Percentiles rank a stretch among this genome's conserved stretches.
Conservation (phyloP, 768 basidiomycete species). For the Lentinula aciculospora region DNA sequence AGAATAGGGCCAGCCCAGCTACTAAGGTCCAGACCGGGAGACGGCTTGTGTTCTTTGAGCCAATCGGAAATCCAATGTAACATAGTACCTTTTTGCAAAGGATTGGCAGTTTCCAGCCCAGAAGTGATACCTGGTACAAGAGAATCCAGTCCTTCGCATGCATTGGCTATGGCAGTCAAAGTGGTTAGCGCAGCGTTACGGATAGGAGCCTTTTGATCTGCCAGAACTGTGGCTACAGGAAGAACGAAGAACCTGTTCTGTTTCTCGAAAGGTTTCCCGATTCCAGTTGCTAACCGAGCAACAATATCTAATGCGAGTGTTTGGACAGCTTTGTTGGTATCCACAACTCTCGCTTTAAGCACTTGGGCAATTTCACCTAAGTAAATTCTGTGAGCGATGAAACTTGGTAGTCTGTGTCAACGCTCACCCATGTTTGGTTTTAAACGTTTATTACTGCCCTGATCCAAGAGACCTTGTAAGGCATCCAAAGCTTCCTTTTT, state of each 20-base stretch:
- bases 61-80: constrained; percentile 77
- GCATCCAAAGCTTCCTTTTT: constrained; percentile 93
- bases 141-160: constrained; percentile 79
- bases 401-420: not conserved
- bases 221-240: constrained; percentile 76
- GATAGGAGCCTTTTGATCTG: constrained; percentile 90
- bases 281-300: constrained; percentile 83
- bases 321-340: constrained; percentile 95
- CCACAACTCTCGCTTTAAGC: constrained; percentile 81
- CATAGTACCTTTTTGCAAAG: constrained; percentile 76
- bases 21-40: constrained; percentile 59
- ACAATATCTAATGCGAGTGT: constrained; percentile 86
- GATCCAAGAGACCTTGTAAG: constrained; percentile 78
- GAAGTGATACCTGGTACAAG: constrained; percentile 76
- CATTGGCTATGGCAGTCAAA: constrained; percentile 76
- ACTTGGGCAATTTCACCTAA: constrained; percentile 87
- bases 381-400: constrained; percentile 5
- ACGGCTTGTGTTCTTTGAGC: constrained; percentile 60
- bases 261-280: constrained; percentile 96
- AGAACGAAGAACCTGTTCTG: constrained; percentile 70
- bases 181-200: constrained; percentile 74
- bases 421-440: constrained; percentile 80
- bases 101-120: constrained; percentile 82
- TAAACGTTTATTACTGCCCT: constrained; percentile 86
- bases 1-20: constrained; percentile 63